These are phyloP conservation scores for Didymella pinodella DNA, from an alignment of 2,329 filamentous ascomycete species.

Conservation along the genomic window DNA sequence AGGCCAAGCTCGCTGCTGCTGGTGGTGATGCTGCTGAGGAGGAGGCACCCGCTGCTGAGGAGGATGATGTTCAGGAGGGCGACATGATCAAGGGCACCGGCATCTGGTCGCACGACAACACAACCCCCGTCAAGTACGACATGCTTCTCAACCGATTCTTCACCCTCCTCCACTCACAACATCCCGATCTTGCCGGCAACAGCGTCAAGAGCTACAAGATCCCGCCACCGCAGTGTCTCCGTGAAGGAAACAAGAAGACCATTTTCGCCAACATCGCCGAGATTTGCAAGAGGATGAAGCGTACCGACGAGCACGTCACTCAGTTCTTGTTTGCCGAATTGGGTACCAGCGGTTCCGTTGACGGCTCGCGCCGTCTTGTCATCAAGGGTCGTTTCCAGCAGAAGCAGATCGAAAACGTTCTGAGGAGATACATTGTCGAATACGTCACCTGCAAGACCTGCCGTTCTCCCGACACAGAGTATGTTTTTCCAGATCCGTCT, in stretches of 20 bases:
- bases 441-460: slow-evolving; percentile 99
- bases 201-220: slow-evolving; percentile 98
- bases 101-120: slow-evolving; percentile 85
- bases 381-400: slow-evolving; percentile 99
- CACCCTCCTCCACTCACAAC: slow-evolving; percentile 90
- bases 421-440: slow-evolving; percentile 95
- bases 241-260: slow-evolving; percentile 98
- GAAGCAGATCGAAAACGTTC: slow-evolving; percentile 97
- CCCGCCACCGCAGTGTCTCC: slow-evolving; percentile 95
- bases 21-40: slow-evolving; percentile 63
- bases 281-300: slow-evolving; percentile 99
- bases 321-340: slow-evolving; percentile 97
- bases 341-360: slow-evolving; percentile 92
- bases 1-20: slow-evolving; percentile 70
- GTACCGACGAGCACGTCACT: slow-evolving; percentile 96
- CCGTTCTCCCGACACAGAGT: slow-evolving; percentile 50
- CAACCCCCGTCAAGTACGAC: slow-evolving; percentile 80
- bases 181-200: slow-evolving; percentile 91
- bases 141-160: slow-evolving; percentile 92
- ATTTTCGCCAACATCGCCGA: slow-evolving; percentile 99
- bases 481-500: slow-evolving; percentile 1
- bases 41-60: slow-evolving; percentile 57
- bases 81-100: slow-evolving; percentile 89
- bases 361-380: slow-evolving; percentile 89
- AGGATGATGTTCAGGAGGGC: slow-evolving; percentile 66